A percentile compares a stretch with the other conserved stretches of the same genome.
Evolutionary conservation across 108 stramenopile genomes (phyloP).

Genomic region (Fragilaria crotonensis): DNA sequence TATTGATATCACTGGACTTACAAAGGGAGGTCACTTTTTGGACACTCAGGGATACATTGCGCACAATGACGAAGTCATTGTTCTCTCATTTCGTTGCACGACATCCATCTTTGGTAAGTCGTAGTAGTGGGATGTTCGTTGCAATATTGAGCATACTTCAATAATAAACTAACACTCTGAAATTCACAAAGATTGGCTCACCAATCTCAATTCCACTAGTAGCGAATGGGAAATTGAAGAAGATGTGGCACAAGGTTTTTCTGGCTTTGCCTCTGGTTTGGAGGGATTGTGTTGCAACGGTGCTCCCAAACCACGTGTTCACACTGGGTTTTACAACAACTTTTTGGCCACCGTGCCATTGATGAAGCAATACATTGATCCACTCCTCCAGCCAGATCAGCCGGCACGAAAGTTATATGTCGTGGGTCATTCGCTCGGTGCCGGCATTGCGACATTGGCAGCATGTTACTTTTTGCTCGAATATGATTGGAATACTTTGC

Average conservation of each 20-base stretch:
- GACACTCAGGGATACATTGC: constrained; percentile 61
- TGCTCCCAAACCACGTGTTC: constrained; percentile 33
- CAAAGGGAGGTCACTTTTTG: constrained; percentile 17
- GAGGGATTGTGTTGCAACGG: constrained; percentile 19
- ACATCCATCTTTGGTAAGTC: constrained; percentile 10
- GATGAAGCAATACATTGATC: constrained; percentile 39
- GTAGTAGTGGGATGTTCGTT: too few species aligned
- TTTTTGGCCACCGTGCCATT: constrained; percentile 29
- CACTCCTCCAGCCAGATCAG: constrained; percentile 21
- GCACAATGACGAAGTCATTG: constrained; percentile 52
- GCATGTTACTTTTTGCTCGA: constrained; percentile 44
- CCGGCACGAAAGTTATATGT: constrained; percentile 42
- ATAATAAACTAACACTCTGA: too few species aligned
- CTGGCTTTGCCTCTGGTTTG: constrained; percentile 22
- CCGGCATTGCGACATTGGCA: constrained; percentile 53
- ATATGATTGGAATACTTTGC: constrained; percentile 33
- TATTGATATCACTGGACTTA: constrained; percentile 27
- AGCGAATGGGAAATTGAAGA: constrained; percentile 40
- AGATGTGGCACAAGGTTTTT: constrained; percentile 23
- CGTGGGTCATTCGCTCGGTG: constrained; percentile 50
- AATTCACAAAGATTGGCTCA: constrained; percentile 47
- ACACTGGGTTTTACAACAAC: constrained; percentile 57
- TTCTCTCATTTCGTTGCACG: constrained; percentile 41
- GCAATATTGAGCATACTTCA: too few species aligned
- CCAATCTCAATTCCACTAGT: constrained; percentile 31